A percentile compares a stretch with the other conserved stretches of the same genome.
These are phyloP conservation scores for Acidiella bohemica DNA, from an alignment of 495 filamentous ascomycete species.

Conservation along the genomic window DNA sequence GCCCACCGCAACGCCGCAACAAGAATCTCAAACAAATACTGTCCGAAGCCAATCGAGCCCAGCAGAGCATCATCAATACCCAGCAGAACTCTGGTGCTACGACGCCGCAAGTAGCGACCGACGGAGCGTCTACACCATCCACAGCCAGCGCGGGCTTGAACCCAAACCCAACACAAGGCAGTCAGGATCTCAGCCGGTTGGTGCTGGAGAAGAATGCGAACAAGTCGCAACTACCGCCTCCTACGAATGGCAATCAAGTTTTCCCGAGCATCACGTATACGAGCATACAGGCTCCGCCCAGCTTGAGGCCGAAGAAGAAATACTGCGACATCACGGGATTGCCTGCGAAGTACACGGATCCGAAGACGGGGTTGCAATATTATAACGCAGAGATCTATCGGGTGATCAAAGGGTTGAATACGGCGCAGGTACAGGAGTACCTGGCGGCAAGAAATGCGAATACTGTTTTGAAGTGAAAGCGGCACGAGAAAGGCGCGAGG, in stretches of 20 bases:
- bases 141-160: slow-evolving; percentile 42
- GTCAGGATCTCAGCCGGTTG: slow-evolving; percentile 67
- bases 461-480: slow-evolving; percentile 73
- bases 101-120: slow-evolving; percentile 47
- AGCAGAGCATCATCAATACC: slow-evolving; percentile 54
- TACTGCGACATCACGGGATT: slow-evolving; percentile 95
- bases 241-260: slow-evolving; percentile 19
- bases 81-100: slow-evolving; percentile 69
- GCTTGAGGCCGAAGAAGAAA: slow-evolving; percentile 55
- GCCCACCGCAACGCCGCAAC: slow-evolving; percentile 83
- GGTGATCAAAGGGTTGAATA: slow-evolving; percentile 59
- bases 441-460: slow-evolving; percentile 82
- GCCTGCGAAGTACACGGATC: slow-evolving; percentile 76
- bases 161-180: slow-evolving; percentile 67
- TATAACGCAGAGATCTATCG: slow-evolving; percentile 80
- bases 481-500: neutral
- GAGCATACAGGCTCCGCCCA: slow-evolving; percentile 85
- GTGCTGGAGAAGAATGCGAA: slow-evolving; percentile 56
- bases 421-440: slow-evolving; percentile 72
- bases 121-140: slow-evolving; percentile 42
- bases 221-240: slow-evolving; percentile 18
- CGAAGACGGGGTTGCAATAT: slow-evolving; percentile 83
- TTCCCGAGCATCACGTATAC: slow-evolving; percentile 76
- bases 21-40: slow-evolving; percentile 96
- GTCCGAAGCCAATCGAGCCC: slow-evolving; percentile 73